Conservation (phyloP, 1,284 basidiomycete genomes). For the Termitomyces sp. region DNA sequence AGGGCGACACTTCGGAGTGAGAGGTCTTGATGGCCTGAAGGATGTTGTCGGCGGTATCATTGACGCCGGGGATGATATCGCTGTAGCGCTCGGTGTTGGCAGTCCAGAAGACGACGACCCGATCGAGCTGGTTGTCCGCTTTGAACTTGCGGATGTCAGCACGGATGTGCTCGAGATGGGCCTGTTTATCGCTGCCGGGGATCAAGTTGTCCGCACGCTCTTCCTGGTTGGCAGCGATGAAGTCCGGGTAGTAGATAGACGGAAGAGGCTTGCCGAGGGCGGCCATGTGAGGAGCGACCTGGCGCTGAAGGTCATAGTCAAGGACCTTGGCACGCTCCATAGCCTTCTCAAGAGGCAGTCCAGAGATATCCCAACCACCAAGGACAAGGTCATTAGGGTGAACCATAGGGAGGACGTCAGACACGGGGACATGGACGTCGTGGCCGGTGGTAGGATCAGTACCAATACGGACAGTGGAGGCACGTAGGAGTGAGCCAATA, state of each 20-base stretch:
- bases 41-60: constrained; percentile 91
- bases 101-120: constrained; percentile 93
- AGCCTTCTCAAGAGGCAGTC: constrained; percentile 77
- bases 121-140: constrained; percentile 77
- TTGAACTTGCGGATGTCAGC: constrained; percentile 95
- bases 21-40: constrained; percentile 80
- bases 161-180: constrained; percentile 90
- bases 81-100: constrained; percentile 99
- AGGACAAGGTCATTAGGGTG: constrained; percentile 98
- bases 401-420: constrained; percentile 95
- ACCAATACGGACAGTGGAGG: constrained; percentile 92
- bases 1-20: constrained; percentile 92
- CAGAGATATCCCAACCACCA: constrained; percentile 97
- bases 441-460: constrained; percentile 80
- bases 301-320: constrained; percentile 96
- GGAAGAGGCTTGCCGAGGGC: constrained; percentile 83
- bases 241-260: constrained; percentile 94
- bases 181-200: constrained; percentile 82
- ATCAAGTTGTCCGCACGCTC: constrained; percentile 92
- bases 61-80: constrained; percentile 90
- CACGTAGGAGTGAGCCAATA: constrained; percentile 89
- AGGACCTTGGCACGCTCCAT: constrained; percentile 94
- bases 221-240: constrained; percentile 97
- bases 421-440: constrained; percentile 91
- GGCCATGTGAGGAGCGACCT: constrained; percentile 85